Conservation (phyloP, 306 rosid genomes). For the Prunus davidiana region DNA sequence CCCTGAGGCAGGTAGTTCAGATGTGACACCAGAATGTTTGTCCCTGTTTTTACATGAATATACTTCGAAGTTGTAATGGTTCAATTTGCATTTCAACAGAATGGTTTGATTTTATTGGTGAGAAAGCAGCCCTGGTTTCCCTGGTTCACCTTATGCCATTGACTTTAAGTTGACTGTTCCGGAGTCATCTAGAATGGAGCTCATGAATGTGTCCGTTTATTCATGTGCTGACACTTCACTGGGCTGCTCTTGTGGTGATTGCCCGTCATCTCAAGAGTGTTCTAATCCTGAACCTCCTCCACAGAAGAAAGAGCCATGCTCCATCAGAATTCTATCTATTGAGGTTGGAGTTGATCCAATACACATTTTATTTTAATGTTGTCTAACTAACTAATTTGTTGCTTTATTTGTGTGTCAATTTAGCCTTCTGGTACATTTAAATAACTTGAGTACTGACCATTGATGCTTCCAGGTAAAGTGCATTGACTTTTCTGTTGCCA, state of each 20-base stretch:
- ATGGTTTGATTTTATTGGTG: constrained; percentile 85
- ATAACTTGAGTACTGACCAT: constrained; percentile 23
- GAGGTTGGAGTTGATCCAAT: constrained; percentile 49
- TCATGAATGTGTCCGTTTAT: constrained; percentile 77
- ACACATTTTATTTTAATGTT: constrained; percentile 13
- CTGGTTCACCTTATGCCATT: constrained; percentile 93
- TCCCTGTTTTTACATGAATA: background rate
- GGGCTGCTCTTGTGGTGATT: constrained; percentile 98
- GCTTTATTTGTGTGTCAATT: background rate
- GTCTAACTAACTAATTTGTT: background rate
- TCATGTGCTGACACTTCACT: constrained; percentile 86
- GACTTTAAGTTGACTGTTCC: constrained; percentile 49
- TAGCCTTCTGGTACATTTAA: constrained; percentile 19
- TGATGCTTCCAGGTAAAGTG: constrained; percentile 64
- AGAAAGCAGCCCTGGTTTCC: constrained; percentile 69
- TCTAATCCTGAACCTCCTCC: constrained; percentile 69
- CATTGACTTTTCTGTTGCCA: constrained; percentile 67
- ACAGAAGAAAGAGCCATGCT: constrained; percentile 56
- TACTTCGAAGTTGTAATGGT: constrained; percentile 27
- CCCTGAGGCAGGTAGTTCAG: background rate
- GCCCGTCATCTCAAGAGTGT: constrained; percentile 80
- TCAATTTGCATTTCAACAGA: constrained; percentile 48
- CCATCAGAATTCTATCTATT: constrained; percentile 60
- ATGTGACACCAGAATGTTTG: background rate
- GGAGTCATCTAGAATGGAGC: constrained; percentile 60